These are phyloP conservation scores for Cladosporium sp. DNA, from an alignment of 2,329 filamentous ascomycete genomes.

Conservation along the genomic window DNA sequence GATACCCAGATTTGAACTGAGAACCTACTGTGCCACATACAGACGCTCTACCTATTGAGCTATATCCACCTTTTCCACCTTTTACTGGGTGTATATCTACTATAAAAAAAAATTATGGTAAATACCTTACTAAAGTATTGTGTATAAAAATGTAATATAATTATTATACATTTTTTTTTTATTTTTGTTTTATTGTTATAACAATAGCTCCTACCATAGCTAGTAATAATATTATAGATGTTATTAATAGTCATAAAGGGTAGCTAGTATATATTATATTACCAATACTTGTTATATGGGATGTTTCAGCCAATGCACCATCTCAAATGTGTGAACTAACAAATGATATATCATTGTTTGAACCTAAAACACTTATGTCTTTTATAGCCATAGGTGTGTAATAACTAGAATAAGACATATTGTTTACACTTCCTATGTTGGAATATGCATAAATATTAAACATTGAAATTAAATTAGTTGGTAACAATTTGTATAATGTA, in stretches of 20 bases:
- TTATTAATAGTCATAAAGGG: slow-evolving; percentile 28
- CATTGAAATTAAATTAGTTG: slow-evolving; percentile 19
- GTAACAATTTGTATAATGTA: slow-evolving; percentile 29
- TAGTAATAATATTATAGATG: slow-evolving; percentile 29
- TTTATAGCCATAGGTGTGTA: slow-evolving; percentile 19
- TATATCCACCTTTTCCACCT: too few relatives aligned
- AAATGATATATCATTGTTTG: slow-evolving; percentile 27
- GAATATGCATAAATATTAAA: slow-evolving; percentile 23
- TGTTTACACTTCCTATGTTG: slow-evolving; percentile 20
- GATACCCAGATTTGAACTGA: too few relatives aligned
- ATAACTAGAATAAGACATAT: slow-evolving; percentile 22
- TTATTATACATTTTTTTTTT: slow-evolving; percentile 12
- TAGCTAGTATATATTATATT: slow-evolving; percentile 31
- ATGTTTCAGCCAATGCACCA: slow-evolving; percentile 31
- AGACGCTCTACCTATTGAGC: too few relatives aligned
- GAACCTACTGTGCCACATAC: too few relatives aligned
- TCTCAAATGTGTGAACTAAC: slow-evolving; percentile 32
- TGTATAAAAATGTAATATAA: slow-evolving; percentile 9
- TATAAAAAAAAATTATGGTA: too few relatives aligned
- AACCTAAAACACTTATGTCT: slow-evolving; percentile 18
- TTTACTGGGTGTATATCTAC: too few relatives aligned
- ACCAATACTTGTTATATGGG: slow-evolving; percentile 29
- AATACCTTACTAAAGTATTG: too few relatives aligned
- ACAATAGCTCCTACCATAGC: slow-evolving; percentile 29
- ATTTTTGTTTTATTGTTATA: slow-evolving; percentile 26